These are phyloP conservation scores for Aschersonia sp. DNA, from an alignment of 2,329 filamentous ascomycete genomes.

Conservation along the genomic window DNA sequence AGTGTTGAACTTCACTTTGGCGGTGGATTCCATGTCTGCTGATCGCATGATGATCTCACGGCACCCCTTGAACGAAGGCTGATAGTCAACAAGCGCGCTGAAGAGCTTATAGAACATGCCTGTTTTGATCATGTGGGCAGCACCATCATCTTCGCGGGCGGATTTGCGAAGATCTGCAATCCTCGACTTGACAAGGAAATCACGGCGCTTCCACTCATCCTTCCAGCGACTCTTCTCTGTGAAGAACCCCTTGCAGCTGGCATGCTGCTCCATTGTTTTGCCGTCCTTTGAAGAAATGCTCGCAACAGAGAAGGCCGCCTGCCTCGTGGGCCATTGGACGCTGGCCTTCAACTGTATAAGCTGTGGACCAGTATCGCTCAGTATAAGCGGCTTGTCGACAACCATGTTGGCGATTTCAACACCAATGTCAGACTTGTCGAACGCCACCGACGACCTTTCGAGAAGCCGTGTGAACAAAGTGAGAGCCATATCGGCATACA, in stretches of 20 bases:
- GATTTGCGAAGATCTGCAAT: conserved; percentile 16
- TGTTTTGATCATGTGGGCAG: conserved; percentile 8
- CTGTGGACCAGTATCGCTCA: conserved; percentile 5
- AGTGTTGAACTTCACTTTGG: conserved; percentile 31
- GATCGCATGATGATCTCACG: conserved; percentile 37
- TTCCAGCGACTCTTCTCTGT: not conserved
- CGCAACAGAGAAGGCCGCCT: conserved; percentile 8
- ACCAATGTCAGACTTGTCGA: conserved; percentile 2
- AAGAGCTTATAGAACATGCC: conserved; percentile 49
- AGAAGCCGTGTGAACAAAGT: conserved; percentile 6
- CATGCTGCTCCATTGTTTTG: conserved; percentile 6
- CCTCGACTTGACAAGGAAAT: conserved; percentile 48
- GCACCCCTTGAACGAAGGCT: conserved; percentile 38
- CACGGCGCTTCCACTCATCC: conserved; percentile 10
- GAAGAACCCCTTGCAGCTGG: conserved; percentile 5
- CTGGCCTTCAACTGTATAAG: conserved; percentile 7
- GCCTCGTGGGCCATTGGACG: conserved; percentile 6
- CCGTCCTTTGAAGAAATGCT: conserved; percentile 8
- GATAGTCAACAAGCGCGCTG: conserved; percentile 38
- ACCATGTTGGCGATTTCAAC: conserved; percentile 9
- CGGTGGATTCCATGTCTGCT: conserved; percentile 8
- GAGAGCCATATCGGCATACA: conserved; percentile 8
- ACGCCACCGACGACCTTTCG: conserved; percentile 3
- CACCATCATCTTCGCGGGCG: conserved; percentile 7
- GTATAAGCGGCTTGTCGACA: conserved; percentile 9